A percentile compares a stretch with the other conserved stretches of the same genome.
phyloP scores from a whole-genome alignment of 257 asterid genomes.

The Solanum piurae region DNA sequence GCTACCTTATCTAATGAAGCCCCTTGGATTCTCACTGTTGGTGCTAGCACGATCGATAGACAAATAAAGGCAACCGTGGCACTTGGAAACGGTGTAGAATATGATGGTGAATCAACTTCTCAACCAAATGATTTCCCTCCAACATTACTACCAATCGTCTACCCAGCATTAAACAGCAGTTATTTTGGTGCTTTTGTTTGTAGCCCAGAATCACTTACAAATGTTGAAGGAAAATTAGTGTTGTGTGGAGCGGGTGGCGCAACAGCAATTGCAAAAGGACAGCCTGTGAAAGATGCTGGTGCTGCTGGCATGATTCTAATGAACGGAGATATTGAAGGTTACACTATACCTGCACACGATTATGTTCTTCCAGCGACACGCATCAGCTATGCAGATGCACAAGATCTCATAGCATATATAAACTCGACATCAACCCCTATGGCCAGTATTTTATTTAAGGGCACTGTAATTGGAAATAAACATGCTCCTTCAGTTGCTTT shows the following conservation, averaged over 20 bases:
- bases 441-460: conserved; percentile 15
- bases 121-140: conserved; percentile 3
- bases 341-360: conserved; percentile 7
- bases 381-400: conserved; percentile 11
- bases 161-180: neutral
- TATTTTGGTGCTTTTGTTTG: neutral
- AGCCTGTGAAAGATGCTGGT: conserved; percentile 22
- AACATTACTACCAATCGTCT: neutral
- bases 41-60: conserved; percentile 10
- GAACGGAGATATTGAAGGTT: conserved; percentile 6
- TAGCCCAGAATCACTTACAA: neutral
- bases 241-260: conserved; percentile 14
- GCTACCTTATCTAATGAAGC: conserved; percentile 2
- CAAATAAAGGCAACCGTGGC: neutral
- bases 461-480: conserved; percentile 11
- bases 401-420: conserved; percentile 10
- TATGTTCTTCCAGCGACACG: conserved; percentile 20
- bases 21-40: conserved; percentile 10
- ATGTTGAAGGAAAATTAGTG: conserved; percentile 14
- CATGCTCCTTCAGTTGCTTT: conserved; percentile 16
- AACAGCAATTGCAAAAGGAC: conserved; percentile 10
- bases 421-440: conserved; percentile 11
- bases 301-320: conserved; percentile 23
- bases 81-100: neutral
- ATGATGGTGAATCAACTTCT: conserved; percentile 1